A percentile compares a stretch with the other conserved stretches of the same genome.
Conservation (phyloP, 2,329 filamentous ascomycete species). For the Cercospora nicotianae region DNA sequence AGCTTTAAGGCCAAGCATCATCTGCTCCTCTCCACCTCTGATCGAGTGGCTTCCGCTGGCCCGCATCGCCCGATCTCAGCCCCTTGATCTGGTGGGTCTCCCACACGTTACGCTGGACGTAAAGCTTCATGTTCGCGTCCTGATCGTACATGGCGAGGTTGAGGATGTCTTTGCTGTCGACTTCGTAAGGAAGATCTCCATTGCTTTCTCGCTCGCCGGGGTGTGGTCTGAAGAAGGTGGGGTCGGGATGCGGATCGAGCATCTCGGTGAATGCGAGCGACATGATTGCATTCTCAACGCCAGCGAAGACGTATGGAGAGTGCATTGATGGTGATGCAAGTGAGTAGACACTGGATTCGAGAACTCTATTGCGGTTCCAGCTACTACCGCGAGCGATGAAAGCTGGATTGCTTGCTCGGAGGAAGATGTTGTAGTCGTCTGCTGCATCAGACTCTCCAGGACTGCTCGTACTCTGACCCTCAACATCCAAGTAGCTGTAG, state of each 20-base stretch:
- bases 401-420: constrained; percentile 40
- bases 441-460: not conserved
- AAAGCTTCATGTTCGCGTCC: constrained; percentile 42
- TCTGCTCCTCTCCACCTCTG: constrained; percentile 41
- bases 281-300: constrained; percentile 49
- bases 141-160: constrained; percentile 52
- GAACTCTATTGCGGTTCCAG: constrained; percentile 25
- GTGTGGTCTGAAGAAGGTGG: constrained; percentile 35
- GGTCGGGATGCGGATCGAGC: constrained; percentile 47
- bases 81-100: constrained; percentile 28
- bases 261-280: constrained; percentile 47
- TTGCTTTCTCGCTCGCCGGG: not conserved
- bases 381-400: constrained; percentile 27
- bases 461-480: not conserved
- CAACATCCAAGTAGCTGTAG: constrained; percentile 36
- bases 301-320: constrained; percentile 50
- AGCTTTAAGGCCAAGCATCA: constrained; percentile 16
- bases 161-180: constrained; percentile 39
- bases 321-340: constrained; percentile 48
- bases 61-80: constrained; percentile 13
- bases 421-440: constrained; percentile 48
- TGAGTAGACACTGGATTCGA: constrained; percentile 49
- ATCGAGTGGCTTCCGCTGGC: constrained; percentile 34
- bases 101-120: constrained; percentile 42
- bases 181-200: not conserved